These are phyloP conservation scores for Penicillium pancosmium DNA, from an alignment of 495 filamentous ascomycete genomes.

Conservation along the genomic window DNA sequence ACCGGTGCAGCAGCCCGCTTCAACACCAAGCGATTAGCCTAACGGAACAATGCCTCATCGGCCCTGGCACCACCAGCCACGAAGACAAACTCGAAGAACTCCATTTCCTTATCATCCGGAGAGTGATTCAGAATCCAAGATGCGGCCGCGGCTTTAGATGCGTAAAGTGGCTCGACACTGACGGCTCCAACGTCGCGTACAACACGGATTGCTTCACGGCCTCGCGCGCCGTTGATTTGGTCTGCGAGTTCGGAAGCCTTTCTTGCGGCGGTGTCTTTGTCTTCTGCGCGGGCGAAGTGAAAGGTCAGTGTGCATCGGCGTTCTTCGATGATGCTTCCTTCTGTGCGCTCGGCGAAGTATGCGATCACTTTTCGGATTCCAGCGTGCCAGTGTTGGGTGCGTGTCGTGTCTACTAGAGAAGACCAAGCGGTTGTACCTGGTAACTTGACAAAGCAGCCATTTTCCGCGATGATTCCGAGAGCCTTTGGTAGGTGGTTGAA, in stretches of 20 bases:
- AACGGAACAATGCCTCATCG: conserved; percentile 82
- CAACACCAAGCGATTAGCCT: conserved; percentile 69
- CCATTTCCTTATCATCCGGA: conserved; percentile 20
- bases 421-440: conserved; percentile 61
- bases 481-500: conserved; percentile 62
- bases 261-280: conserved; percentile 65
- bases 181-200: conserved; percentile 71
- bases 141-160: conserved; percentile 75
- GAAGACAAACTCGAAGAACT: conserved; percentile 69
- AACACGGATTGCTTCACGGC: conserved; percentile 74
- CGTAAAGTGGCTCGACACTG: conserved; percentile 74
- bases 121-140: conserved; percentile 52
- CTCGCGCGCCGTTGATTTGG: conserved; percentile 84
- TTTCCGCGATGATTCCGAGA: conserved; percentile 85
- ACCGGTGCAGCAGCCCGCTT: conserved; percentile 34
- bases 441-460: conserved; percentile 77
- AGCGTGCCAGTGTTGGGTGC: conserved; percentile 69
- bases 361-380: conserved; percentile 71
- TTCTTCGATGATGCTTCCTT: conserved; percentile 77
- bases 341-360: conserved; percentile 84
- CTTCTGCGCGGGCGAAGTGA: conserved; percentile 72
- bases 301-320: conserved; percentile 78
- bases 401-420: conserved; percentile 64
- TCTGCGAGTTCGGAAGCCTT: conserved; percentile 81
- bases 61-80: conserved; percentile 80